These are phyloP conservation scores for Xylariaceae sp. DNA, from an alignment of 2,329 filamentous ascomycete genomes.

Conservation along the genomic window DNA sequence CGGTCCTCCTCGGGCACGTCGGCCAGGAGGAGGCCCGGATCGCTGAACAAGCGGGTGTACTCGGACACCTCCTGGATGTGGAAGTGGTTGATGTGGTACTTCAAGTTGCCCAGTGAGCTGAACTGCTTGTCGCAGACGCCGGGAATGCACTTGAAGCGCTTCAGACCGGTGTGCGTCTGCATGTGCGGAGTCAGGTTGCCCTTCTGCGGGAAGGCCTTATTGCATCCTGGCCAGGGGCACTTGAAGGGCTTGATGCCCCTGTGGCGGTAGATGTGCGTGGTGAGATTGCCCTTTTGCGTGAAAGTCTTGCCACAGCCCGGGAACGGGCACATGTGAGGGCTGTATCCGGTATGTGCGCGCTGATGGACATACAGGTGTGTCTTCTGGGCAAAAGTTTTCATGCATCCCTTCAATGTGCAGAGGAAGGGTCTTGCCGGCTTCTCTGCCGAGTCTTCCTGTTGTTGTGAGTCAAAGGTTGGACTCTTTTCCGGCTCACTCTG, in stretches of 20 bases:
- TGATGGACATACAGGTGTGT: slow-evolving; percentile 90
- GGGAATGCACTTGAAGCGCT: slow-evolving; percentile 76
- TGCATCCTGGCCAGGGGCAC: slow-evolving; percentile 54
- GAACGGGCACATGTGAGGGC: slow-evolving; percentile 59
- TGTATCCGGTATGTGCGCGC: slow-evolving; percentile 82
- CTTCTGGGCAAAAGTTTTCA: slow-evolving; percentile 83
- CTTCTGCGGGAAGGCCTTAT: slow-evolving; percentile 78
- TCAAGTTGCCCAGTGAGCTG: slow-evolving; percentile 86
- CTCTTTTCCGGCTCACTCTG: neutral
- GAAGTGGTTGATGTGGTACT: slow-evolving; percentile 87
- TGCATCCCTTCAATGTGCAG: slow-evolving; percentile 70
- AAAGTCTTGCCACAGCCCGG: slow-evolving; percentile 63
- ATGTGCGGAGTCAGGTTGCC: slow-evolving; percentile 84
- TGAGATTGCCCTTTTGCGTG: slow-evolving; percentile 86
- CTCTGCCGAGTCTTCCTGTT: slow-evolving; percentile 10
- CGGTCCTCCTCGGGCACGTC: slow-evolving; percentile 66
- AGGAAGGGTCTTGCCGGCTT: slow-evolving; percentile 64
- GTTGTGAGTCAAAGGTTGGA: neutral
- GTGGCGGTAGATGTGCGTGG: slow-evolving; percentile 84
- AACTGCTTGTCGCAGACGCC: slow-evolving; percentile 85
- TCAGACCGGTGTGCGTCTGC: slow-evolving; percentile 70
- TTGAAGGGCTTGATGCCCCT: slow-evolving; percentile 81
- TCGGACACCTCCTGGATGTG: slow-evolving; percentile 69
- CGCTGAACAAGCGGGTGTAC: slow-evolving; percentile 67
- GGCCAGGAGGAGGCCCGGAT: slow-evolving; percentile 47